A percentile compares a stretch with the other conserved stretches of the same genome.
These are phyloP conservation scores for Lavandula angustifolia DNA, from an alignment of 257 asterid genomes.

Conservation along the genomic window DNA sequence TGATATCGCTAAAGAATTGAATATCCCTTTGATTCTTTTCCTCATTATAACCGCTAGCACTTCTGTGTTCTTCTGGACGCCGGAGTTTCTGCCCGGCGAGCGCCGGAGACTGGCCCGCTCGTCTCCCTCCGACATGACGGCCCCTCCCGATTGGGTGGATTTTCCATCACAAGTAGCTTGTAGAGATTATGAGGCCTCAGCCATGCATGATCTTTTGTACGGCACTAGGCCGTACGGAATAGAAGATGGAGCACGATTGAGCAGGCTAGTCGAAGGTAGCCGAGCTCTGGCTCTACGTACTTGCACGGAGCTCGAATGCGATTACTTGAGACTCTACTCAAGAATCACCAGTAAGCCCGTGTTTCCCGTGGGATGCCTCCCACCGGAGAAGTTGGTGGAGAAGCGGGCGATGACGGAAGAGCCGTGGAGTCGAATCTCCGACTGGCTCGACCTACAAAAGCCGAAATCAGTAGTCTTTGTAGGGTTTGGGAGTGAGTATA, in stretches of 20 bases:
- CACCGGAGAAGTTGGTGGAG: conserved; percentile 14
- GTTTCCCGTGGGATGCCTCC: conserved; percentile 39
- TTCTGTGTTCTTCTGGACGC: conserved; percentile 19
- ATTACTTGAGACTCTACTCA: conserved; percentile 18
- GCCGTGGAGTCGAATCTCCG: conserved; percentile 27
- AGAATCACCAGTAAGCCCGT: conserved; percentile 31
- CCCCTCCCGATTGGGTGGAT: conserved; percentile 24
- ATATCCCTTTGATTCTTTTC: not conserved
- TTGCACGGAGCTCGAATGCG: conserved; percentile 34
- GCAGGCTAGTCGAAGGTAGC: conserved; percentile 5
- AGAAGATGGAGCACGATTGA: conserved; percentile 16
- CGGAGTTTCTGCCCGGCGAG: not conserved
- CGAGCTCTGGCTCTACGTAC: conserved; percentile 28
- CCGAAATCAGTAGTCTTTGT: conserved; percentile 29
- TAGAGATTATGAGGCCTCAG: conserved; percentile 2
- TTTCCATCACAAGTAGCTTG: conserved; percentile 24
- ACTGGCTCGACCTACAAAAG: conserved; percentile 35
- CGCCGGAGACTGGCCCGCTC: not conserved
- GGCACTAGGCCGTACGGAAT: conserved; percentile 23
- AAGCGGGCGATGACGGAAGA: not conserved
- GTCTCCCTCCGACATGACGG: not conserved
- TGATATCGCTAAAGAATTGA: not conserved
- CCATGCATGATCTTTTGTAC: not conserved
- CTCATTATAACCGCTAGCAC: not conserved
- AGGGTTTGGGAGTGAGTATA: conserved; percentile 37